phyloP scores from a whole-genome alignment of 169 alveolate genomes.

The Plasmodium vinckei region DNA sequence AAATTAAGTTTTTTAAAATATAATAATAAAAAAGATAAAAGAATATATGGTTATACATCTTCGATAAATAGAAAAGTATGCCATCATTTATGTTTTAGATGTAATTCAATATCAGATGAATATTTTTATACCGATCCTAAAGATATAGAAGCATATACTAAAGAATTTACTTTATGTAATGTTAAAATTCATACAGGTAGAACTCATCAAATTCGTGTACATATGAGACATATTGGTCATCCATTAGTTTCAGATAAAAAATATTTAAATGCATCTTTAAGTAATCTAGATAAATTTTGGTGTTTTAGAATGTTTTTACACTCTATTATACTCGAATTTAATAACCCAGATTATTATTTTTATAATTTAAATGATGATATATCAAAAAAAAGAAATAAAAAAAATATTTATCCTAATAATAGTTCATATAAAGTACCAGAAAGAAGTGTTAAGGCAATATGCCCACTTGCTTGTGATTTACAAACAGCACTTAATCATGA shows the following conservation, averaged over 20 bases:
- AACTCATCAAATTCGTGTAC: constrained; percentile 85
- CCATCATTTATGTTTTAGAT: constrained; percentile 66
- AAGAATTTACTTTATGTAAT: constrained; percentile 81
- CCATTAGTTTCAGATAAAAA: constrained; percentile 82
- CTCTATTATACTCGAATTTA: constrained; percentile 79
- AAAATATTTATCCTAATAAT: constrained; percentile 18
- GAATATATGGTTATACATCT: neutral
- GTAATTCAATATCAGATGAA: constrained; percentile 69
- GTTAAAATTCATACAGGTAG: constrained; percentile 83
- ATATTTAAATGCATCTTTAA: constrained; percentile 76
- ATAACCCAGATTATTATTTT: constrained; percentile 79
- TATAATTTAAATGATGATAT: constrained; percentile 46
- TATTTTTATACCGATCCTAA: constrained; percentile 38
- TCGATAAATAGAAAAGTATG: constrained; percentile 39
- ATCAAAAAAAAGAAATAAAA: constrained; percentile 60
- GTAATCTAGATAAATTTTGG: constrained; percentile 80
- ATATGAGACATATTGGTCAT: constrained; percentile 84
- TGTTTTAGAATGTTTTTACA: constrained; percentile 84
- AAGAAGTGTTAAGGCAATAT: constrained; percentile 77
- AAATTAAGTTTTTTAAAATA: neutral
- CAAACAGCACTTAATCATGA: constrained; percentile 62
- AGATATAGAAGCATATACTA: constrained; percentile 77
- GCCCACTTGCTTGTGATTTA: constrained; percentile 82
- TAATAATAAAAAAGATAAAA: neutral
- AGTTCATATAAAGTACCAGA: constrained; percentile 52